phyloP scores from a whole-genome alignment of 495 filamentous ascomycete genomes.

The Trichoderma asperelloides region DNA sequence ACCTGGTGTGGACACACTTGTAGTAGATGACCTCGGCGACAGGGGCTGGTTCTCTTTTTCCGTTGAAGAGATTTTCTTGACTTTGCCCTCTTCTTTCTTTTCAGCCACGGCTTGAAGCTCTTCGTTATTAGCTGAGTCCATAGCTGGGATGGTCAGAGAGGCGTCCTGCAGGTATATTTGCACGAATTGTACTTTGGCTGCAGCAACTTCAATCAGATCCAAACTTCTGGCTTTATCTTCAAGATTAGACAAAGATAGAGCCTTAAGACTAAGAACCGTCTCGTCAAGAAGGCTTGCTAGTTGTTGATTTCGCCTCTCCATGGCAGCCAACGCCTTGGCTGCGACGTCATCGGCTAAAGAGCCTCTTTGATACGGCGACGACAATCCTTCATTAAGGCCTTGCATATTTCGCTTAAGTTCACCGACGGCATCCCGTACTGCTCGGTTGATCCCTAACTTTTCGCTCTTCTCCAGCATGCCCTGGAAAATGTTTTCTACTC shows the following conservation, averaged over 20 bases:
- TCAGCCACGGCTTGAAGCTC: conserved; percentile 23
- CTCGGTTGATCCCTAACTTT: conserved; percentile 80
- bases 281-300: conserved; percentile 66
- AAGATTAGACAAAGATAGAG: conserved; percentile 28
- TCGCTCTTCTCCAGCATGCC: conserved; percentile 76
- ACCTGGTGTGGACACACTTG: background rate
- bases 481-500: conserved; percentile 71
- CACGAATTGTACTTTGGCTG: conserved; percentile 68
- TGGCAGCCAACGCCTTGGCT: conserved; percentile 26
- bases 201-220: conserved; percentile 52
- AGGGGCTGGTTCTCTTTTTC: background rate
- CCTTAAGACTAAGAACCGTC: conserved; percentile 59
- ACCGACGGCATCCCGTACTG: conserved; percentile 78
- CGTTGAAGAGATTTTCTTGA: background rate
- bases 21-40: background rate
- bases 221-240: conserved; percentile 27
- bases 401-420: conserved; percentile 55
- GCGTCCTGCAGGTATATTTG: conserved; percentile 67
- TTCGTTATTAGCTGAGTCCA: conserved; percentile 33
- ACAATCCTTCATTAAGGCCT: conserved; percentile 32
- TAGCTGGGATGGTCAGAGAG: conserved; percentile 23
- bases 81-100: background rate
- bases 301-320: conserved; percentile 64
- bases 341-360: conserved; percentile 21
- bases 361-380: conserved; percentile 20